These are phyloP conservation scores for Tuber aestivum DNA, from an alignment of 495 filamentous ascomycete genomes.

Conservation along the genomic window DNA sequence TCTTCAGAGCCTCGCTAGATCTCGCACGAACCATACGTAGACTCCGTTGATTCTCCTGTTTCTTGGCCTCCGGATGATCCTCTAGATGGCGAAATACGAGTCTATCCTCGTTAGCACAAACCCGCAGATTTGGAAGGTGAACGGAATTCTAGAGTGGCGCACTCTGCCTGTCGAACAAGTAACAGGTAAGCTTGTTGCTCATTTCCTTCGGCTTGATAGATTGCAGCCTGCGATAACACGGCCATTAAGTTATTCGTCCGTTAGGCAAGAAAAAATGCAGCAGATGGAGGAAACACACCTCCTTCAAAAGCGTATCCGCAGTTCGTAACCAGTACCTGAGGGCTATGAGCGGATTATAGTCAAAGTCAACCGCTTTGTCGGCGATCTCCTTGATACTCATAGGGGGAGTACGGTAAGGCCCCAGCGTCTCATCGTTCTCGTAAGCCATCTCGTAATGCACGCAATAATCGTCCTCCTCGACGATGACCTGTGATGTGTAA, in stretches of 20 bases:
- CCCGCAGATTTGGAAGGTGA: neutral
- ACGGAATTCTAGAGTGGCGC: conserved; percentile 6
- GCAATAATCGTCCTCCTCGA: neutral
- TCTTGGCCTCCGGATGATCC: conserved; percentile 45
- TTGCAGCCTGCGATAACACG: conserved; percentile 52
- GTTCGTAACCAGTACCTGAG: conserved; percentile 78
- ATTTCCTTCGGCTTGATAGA: conserved; percentile 80
- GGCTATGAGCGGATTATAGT: conserved; percentile 67
- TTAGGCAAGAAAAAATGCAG: neutral
- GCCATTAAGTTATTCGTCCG: neutral
- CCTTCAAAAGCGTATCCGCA: conserved; percentile 66
- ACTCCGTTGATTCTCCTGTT: conserved; percentile 14
- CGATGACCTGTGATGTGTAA: neutral
- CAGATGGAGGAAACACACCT: conserved; percentile 52
- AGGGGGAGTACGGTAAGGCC: conserved; percentile 47
- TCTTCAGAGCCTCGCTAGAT: conserved; percentile 54
- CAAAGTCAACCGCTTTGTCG: conserved; percentile 63
- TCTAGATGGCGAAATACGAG: conserved; percentile 45
- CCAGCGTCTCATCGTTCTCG: conserved; percentile 22
- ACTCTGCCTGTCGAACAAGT: conserved; percentile 68
- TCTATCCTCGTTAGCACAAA: conserved; percentile 19
- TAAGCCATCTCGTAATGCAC: conserved; percentile 28
- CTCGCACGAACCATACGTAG: conserved; percentile 49
- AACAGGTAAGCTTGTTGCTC: conserved; percentile 81
- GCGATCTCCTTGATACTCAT: conserved; percentile 68